Evolutionary conservation across 1,139 yeast species (phyloP).

Genomic region (Lodderomyces elongisporus): DNA sequence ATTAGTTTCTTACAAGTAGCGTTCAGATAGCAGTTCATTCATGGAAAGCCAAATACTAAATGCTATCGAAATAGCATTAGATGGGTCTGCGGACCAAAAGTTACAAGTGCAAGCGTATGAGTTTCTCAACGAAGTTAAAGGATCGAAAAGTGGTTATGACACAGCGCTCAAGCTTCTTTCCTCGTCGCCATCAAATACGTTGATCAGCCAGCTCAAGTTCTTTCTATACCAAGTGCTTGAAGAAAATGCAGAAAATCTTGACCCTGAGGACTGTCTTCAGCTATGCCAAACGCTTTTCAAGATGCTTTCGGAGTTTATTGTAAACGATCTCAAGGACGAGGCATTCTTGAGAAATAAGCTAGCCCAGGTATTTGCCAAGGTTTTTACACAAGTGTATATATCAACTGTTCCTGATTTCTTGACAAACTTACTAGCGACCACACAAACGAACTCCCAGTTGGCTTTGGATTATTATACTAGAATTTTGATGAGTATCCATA

Average conservation of each 20-base stretch:
- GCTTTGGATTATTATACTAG: slow-evolving; percentile 78
- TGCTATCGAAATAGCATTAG: slow-evolving; percentile 87
- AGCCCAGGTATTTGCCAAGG: slow-evolving; percentile 64
- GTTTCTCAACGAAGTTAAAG: slow-evolving; percentile 69
- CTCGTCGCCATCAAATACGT: slow-evolving; percentile 26
- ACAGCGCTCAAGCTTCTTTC: slow-evolving; percentile 62
- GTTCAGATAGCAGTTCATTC: not conserved
- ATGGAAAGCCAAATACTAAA: slow-evolving; percentile 90
- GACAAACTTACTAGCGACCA: slow-evolving; percentile 45
- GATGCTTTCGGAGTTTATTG: slow-evolving; percentile 29
- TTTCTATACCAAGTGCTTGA: slow-evolving; percentile 80
- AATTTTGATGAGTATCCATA: slow-evolving; percentile 70
- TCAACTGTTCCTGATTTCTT: slow-evolving; percentile 63
- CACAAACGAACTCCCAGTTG: slow-evolving; percentile 18
- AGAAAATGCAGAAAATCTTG: slow-evolving; percentile 51
- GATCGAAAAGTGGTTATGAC: slow-evolving; percentile 75
- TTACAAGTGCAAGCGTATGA: slow-evolving; percentile 81
- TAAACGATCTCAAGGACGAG: slow-evolving; percentile 43
- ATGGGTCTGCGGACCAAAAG: slow-evolving; percentile 63
- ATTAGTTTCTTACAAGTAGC: too few relatives aligned
- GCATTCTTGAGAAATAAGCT: slow-evolving; percentile 71
- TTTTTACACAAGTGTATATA: slow-evolving; percentile 66
- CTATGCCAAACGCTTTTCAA: slow-evolving; percentile 40
- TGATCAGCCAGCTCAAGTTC: slow-evolving; percentile 47
- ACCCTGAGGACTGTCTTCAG: slow-evolving; percentile 39